Evolutionary conservation across 2,329 filamentous ascomycete species (phyloP).

Genomic region (Pezicula rhizophila): DNA sequence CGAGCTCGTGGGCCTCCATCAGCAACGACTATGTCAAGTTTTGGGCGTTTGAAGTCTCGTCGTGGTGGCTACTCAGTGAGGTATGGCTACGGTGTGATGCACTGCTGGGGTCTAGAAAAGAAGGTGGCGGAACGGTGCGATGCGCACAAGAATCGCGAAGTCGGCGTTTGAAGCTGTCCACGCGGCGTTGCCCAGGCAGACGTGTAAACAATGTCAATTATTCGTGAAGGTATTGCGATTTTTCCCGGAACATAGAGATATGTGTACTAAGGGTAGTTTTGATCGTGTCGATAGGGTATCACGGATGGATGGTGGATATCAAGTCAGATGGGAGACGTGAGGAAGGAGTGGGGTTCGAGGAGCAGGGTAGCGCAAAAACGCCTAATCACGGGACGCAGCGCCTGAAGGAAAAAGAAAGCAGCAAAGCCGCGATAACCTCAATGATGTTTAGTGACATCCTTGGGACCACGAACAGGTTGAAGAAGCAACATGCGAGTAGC

Average conservation of each 20-base stretch:
- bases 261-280: background rate
- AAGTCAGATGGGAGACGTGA: background rate
- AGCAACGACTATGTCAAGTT: background rate
- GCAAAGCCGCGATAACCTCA: background rate
- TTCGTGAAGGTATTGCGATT: background rate
- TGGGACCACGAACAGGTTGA: no score
- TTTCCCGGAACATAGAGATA: background rate
- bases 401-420: background rate
- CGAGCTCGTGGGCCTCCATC: constrained; percentile 23
- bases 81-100: background rate
- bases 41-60: background rate
- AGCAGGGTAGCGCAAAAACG: background rate
- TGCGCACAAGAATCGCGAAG: background rate
- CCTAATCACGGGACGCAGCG: background rate
- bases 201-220: background rate
- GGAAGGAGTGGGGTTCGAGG: background rate
- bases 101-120: background rate
- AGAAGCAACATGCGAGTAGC: no score
- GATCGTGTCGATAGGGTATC: background rate
- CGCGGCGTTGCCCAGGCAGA: background rate
- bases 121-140: background rate
- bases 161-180: background rate
- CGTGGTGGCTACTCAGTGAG: background rate
- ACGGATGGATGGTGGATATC: background rate
- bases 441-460: no score